Base-by-base conservation (phyloP, 495 filamentous ascomycete species). In the Penicillium riverlandense region DNA sequence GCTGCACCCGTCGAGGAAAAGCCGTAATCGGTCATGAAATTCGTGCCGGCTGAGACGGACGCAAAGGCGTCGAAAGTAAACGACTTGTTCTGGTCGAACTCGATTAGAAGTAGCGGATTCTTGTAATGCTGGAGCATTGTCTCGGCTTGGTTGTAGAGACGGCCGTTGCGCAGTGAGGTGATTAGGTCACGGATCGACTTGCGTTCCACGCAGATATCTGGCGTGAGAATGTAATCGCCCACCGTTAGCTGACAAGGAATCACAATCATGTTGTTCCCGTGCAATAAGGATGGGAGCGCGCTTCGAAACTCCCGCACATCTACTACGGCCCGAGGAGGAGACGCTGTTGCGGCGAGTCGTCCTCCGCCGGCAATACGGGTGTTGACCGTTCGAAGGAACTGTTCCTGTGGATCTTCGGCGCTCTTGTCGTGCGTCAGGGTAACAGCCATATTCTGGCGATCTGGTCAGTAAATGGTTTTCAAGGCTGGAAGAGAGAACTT, bases 301-400 rank as follows among this genome's bases (percentile, higher is more conserved):
- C 89, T 95, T 54, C 91, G 82, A 57, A 98, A 96, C 61, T 98
- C 92, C 50, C 92, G 88, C 31, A 96, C 85, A 56, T 98, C 92
- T 37, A 98, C 87, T 6, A 98, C 87, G 1, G 96, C 86, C 13
- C 88, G 80, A 5, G 92, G 94, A n/a, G 90, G 92, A 44, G 88
- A 75, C 8, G 88, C 85, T 3, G 92, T 97, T 7, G 94, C 91
- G 14, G 87, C 78, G 5, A 97, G 67, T 16, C 85, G 79, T 12
- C 92, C 92, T 38, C 94, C 94, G 47, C 92, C 92, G 1, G 94
- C 92, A 53, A 98, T 96, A 48, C 92, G 80, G 15, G 92, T 97
- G 66, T 96, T 98, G 55, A 98, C 81, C 11, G 92, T 98, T 42
- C 92, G 82, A 16, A 98, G 78, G 62, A 98, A 97, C 28, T 82